Evolutionary conservation across 495 filamentous ascomycete genomes (phyloP).

Genomic region (Penicillium crystallinum): DNA sequence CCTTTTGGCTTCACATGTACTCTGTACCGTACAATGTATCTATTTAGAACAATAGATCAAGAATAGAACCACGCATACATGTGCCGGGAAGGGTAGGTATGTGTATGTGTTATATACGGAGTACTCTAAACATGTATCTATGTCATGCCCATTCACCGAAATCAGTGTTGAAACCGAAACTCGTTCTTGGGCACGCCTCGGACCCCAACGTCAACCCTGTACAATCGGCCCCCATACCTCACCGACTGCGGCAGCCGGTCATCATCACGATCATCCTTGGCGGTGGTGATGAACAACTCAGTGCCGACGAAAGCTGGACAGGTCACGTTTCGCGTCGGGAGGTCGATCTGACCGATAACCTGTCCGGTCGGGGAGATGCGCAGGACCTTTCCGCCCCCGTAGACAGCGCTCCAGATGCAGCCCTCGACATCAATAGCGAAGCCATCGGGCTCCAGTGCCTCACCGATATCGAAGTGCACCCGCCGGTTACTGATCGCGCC

Average conservation of each 20-base stretch:
- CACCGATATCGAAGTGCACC: conserved; percentile 39
- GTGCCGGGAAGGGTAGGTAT: not conserved
- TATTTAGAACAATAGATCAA: not conserved
- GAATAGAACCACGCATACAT: not conserved
- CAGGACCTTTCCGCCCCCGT: conserved; percentile 63
- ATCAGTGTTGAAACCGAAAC: conserved; percentile 36
- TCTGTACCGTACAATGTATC: not conserved
- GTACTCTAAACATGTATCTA: not conserved
- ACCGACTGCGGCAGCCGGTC: conserved; percentile 50
- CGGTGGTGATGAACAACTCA: conserved; percentile 71
- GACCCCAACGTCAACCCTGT: conserved; percentile 62
- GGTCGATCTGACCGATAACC: conserved; percentile 58
- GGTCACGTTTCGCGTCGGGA: conserved; percentile 66
- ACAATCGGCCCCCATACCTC: conserved; percentile 60
- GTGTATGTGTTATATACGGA: not conserved
- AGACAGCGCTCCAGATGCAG: conserved; percentile 73
- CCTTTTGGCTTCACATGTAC: conserved; percentile 8
- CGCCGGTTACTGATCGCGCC: conserved; percentile 63
- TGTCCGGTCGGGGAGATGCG: conserved; percentile 60
- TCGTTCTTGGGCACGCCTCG: conserved; percentile 52
- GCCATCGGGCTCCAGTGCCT: conserved; percentile 62
- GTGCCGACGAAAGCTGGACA: conserved; percentile 69
- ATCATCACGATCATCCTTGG: conserved; percentile 53
- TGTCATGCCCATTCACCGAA: not conserved
- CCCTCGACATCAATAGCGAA: conserved; percentile 69